Evolutionary conservation across 2,329 filamentous ascomycete genomes (phyloP), one percentile per base, ranked within the genome.

Genomic region (Hymenoscyphus infarciens): DNA sequence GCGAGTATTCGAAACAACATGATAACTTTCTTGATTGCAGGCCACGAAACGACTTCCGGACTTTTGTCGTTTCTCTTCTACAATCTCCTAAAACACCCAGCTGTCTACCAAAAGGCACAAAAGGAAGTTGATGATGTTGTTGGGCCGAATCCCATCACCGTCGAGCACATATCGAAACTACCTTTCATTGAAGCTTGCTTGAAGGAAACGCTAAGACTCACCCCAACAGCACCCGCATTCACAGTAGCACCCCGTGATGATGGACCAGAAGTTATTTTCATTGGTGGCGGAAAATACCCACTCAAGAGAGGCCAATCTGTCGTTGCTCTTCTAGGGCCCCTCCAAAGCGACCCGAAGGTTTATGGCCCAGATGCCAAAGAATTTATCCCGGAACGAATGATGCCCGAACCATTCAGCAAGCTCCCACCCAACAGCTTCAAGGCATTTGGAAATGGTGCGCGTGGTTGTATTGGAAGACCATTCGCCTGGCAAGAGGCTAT

Each of bases 401-500:
- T 88, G 0, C 86, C 90, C 42, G 87, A 87, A 31, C 80, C 83
- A 25, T 92, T 91, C 69, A 82, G 85, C 64, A 83, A 83, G 29
- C 79, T 90, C 5, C 87, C 85, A 33, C 80, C 81, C 15, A 84
- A 84, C 60, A 81, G 81, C 35, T 90, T 86, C 86, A 90, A 90
- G 75, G 88, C 90, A 5, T 93, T 93, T 68, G 90, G 90, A 1
- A 89, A 90, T 62, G 90, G 89, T 2, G 80, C 83, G 66, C 78
- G 90, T 60, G 87, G 79, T 0, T 93, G 90, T 68, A 92, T 92
- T 64, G 90, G 90, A 3, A 78, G 88, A 1, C 81, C 85, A 0
- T 92, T 93, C 72, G 88, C 89, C 1, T 89, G 87, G 87, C 89
- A 93, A 71, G 90, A 93, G 74, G 80, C 83, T 1, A 73, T 88